Conservation (phyloP, 2,329 filamentous ascomycete genomes). For the Hypoxylon sp. region DNA sequence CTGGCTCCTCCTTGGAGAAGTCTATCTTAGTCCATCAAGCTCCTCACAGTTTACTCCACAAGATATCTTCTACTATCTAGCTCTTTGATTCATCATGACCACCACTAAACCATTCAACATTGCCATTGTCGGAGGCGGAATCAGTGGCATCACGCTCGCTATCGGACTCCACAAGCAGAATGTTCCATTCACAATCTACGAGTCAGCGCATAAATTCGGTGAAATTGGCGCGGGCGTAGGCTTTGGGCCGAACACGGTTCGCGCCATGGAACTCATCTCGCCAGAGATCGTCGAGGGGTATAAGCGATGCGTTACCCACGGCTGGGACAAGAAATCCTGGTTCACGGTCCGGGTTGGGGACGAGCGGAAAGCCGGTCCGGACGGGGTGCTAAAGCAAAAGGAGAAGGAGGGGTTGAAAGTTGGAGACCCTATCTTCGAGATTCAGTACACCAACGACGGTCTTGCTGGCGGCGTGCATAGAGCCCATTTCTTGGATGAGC, state of each 20-base stretch:
- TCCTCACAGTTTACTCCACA: not conserved
- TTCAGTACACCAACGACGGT: constrained; percentile 39
- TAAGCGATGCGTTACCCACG: constrained; percentile 50
- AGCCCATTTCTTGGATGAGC: constrained; percentile 59
- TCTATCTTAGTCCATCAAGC: not conserved
- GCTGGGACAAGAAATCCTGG: constrained; percentile 49
- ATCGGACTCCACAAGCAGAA: constrained; percentile 53
- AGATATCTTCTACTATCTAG: not conserved
- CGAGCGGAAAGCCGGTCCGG: constrained; percentile 39
- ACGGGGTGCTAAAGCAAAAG: constrained; percentile 42
- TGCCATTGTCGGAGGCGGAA: constrained; percentile 61
- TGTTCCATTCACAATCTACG: constrained; percentile 56
- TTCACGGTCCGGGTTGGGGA: constrained; percentile 49
- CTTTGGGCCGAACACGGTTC: constrained; percentile 56
- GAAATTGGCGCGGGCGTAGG: constrained; percentile 59
- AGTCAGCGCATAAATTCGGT: constrained; percentile 54
- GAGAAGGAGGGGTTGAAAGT: constrained; percentile 42
- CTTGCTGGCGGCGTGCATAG: constrained; percentile 53
- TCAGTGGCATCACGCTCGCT: constrained; percentile 57
- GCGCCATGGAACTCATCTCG: constrained; percentile 53
- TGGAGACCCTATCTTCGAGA: constrained; percentile 47
- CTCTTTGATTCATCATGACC: constrained; percentile 19
- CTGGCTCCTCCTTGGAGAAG: not conserved
- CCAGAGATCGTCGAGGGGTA: constrained; percentile 51
- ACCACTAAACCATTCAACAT: constrained; percentile 51